Base-by-base conservation (phyloP, 768 basidiomycete genomes). In the Mrakia hoshinonis region DNA sequence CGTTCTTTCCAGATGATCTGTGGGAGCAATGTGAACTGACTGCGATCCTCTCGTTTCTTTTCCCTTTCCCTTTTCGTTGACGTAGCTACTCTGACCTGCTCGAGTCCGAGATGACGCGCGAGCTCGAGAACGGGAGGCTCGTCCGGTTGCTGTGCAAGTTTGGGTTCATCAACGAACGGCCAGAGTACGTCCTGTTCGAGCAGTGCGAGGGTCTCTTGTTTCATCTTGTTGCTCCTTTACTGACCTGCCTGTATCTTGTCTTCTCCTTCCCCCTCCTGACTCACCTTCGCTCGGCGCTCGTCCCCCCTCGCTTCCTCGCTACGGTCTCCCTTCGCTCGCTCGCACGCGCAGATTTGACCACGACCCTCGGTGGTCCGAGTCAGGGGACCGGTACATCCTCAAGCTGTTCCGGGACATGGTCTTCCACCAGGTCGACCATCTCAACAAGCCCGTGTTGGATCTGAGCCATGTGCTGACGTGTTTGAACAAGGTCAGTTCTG, bases 151-250 rank as follows among this genome's bases (percentile, higher is more conserved):
- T 98, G 73, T 87, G 87, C 79, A 99, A 98, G 81, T 88, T 99
- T 75, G 92, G 92, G 0, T 98, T 99, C 80, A 97, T 99, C 82
- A 98, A 98, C 78, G 96, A 99, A 78, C 85, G 96, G n/a, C 95
- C 96, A 3, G 96, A 98, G 92, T 97, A 77, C 68, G 90, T 84
- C 7, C 13, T 31, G 52, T 24, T n/a, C 11, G n/a, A n/a, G n/a
- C n/a, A n/a, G n/a, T n/a, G n/a, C n/a, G n/a, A n/a, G n/a, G n/a
- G n/a, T n/a, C n/a, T n/a, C n/a, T n/a, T n/a, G n/a, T n/a, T 43
- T 43, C 43, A 43, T 43, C 6, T 43, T 15, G 7, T 43, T 43
- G 43, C 43, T 15, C 15, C 43, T 6, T 15, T 43, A 43, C 6
- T 7, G 43, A 6, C 43, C 7, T 43, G 43, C 29, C 31, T 31